Base-by-base conservation (phyloP, 495 filamentous ascomycete species). In the Penicilliopsis zonata region DNA sequence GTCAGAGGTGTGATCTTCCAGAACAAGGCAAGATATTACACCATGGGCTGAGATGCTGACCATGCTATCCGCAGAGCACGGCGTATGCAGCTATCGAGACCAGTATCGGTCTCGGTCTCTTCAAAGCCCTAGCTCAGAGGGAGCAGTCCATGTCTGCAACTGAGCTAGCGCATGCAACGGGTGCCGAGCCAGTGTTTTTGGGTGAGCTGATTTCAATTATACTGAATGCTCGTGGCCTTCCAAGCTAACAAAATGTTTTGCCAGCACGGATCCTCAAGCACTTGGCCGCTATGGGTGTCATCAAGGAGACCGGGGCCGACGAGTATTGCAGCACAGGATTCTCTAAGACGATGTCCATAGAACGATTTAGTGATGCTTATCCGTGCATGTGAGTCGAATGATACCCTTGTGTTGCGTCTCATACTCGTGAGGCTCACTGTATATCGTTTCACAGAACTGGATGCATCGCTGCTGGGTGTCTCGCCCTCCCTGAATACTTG, bases 241-340 rank as follows among this genome's bases (percentile, higher is more conserved):
- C 9, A 20, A 13, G 1, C 16, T 30, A 5, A 16, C 13, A 18
- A 4, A 16, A 26, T 16, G 6, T n/a, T n/a, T n/a, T n/a, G n/a
- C n/a, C 10, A 55, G 49, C 47, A 25, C 59, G 61, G 5, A 42
- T 69, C 18, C 40, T 73, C 34, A 60, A 58, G 36, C 68, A 74
- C 29, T 36, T 73, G 0, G 56, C 53, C 8, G 60, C 69, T 30
- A 67, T 69, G 59, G 63, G 60, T 5, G 49, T 65, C 22, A 50
- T 75, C 24, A 24, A 28, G 4, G 60, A 73, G 38, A 59, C 51
- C 9, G 61, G 53, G 1, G 30, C 42, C 2, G 52, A 70, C 36
- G 52, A 54, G 13, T 74, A 72, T 41, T 40, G 40, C 1, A 49
- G 52, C 1, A 72, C 54, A 10, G 58, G 55, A 19, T 52, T 72